Conservation (phyloP, 805 yeast genomes). For the Cephaloascus albidus region DNA sequence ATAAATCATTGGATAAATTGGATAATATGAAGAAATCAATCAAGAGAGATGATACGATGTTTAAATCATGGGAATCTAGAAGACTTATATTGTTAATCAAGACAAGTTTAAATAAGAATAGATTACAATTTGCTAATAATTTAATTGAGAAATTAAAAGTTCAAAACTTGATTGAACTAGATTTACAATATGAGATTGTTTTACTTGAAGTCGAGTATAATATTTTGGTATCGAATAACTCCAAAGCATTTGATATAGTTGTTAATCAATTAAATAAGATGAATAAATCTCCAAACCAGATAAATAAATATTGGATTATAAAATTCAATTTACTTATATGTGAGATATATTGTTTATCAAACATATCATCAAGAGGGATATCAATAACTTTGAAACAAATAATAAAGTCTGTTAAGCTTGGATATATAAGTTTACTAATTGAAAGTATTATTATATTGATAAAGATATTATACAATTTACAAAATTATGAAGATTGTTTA, state of each 20-base stretch:
- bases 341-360: constrained; percentile 27
- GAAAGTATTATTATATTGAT: constrained; percentile 39
- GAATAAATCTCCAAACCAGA: constrained; percentile 4
- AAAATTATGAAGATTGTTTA: constrained; percentile 32
- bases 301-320: constrained; percentile 33
- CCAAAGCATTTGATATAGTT: neutral
- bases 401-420: constrained; percentile 34
- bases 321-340: constrained; percentile 39
- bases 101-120: constrained; percentile 25
- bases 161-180: constrained; percentile 20
- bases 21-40: constrained; percentile 16
- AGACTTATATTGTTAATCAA: constrained; percentile 27
- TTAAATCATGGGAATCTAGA: constrained; percentile 29
- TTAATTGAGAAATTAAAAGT: constrained; percentile 18
- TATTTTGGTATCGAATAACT: constrained; percentile 17
- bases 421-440: constrained; percentile 31
- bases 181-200: constrained; percentile 15
- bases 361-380: constrained; percentile 39
- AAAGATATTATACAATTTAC: constrained; percentile 30
- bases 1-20: constrained; percentile 24
- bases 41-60: constrained; percentile 24
- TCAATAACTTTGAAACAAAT: constrained; percentile 41
- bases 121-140: constrained; percentile 21
- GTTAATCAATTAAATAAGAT: neutral
- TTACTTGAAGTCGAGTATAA: constrained; percentile 18